Evolutionary conservation across 345 rosid genomes (phyloP), one percentile per base, ranked within the genome.

Genomic region (Kernera saxatilis): DNA sequence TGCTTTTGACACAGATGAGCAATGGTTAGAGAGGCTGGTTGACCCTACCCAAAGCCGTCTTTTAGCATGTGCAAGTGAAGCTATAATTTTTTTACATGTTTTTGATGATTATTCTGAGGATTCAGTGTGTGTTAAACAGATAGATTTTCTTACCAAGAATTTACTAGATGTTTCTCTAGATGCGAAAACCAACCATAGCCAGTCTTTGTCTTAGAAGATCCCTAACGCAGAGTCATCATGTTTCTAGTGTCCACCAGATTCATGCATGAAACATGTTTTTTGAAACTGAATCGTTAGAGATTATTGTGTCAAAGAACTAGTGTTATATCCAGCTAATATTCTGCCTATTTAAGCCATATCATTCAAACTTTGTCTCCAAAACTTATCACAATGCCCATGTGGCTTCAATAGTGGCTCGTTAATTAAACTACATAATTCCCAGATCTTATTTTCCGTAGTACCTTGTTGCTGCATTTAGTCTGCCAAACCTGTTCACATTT

Each of bases 331-430:
- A 69, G 75, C 75, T 75, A 68, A 61, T 68, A 60, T 53, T 68
- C 12, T 41, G 43, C 51, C 69, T 69, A 35, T 45, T 62, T 35
- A 60, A 55, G 70, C 66, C 44, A 44, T 62, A 69, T 76, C 59
- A 69, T 76, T 67, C 53, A 69, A 69, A 10, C 17, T 55, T 55
- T 76, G 79, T 76, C 79, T 55, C 75, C 44, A 54, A 76, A 69
- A 55, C 71, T 36, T 63, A 76, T 69, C 75, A 54, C 71, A 76
- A 76, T 7, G 7, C 66, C 59, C 79, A 76, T 70, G 75, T 76
- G 77, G 60, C 36, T 53, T 61, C 70, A 45, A 52, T 52, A 75
- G 69, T 67, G 69, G 56, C 43, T 68, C 63, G 69, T 69, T 69
- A 6, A 68, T 53, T 62, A 73, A 48, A 51, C 53, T 22, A 12